Evolutionary conservation across 2,329 filamentous ascomycete species (phyloP).

Genomic region (Akanthomyces muscarius): DNA sequence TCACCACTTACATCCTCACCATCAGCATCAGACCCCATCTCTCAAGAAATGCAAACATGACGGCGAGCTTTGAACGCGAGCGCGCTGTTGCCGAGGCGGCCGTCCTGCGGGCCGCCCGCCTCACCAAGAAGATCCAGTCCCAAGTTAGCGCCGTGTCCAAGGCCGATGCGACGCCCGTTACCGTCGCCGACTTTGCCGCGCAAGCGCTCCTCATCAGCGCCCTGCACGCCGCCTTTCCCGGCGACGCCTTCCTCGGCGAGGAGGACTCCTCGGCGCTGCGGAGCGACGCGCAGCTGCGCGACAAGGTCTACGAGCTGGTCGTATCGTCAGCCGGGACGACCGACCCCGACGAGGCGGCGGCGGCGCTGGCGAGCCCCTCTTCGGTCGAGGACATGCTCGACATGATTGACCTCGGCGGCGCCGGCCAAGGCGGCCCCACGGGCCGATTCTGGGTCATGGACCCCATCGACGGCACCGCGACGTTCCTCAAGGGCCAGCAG

Average conservation of each 20-base stretch:
- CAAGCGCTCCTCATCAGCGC: slow-evolving; percentile 59
- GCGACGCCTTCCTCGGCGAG: slow-evolving; percentile 58
- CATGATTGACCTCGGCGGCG: slow-evolving; percentile 56
- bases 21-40: background rate
- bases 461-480: slow-evolving; percentile 61
- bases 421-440: slow-evolving; percentile 32
- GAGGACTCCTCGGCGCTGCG: slow-evolving; percentile 54
- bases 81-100: slow-evolving; percentile 37
- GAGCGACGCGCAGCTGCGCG: slow-evolving; percentile 41
- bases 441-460: slow-evolving; percentile 59
- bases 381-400: slow-evolving; percentile 54
- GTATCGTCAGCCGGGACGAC: slow-evolving; percentile 23
- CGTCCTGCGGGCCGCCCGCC: slow-evolving; percentile 51
- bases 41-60: slow-evolving; percentile 21
- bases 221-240: slow-evolving; percentile 49
- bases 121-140: slow-evolving; percentile 48
- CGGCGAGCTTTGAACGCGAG: slow-evolving; percentile 27
- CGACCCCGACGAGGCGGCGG: slow-evolving; percentile 11
- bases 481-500: slow-evolving; percentile 58
- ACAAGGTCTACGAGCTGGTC: slow-evolving; percentile 55
- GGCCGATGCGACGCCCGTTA: slow-evolving; percentile 56
- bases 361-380: slow-evolving; percentile 34
- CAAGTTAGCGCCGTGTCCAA: slow-evolving; percentile 51
- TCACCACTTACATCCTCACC: slow-evolving; percentile 2
- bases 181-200: slow-evolving; percentile 60